Evolutionary conservation across 768 basidiomycete species (phyloP), one percentile per base, ranked within the genome.

Genomic region (Lentinula sp.): DNA sequence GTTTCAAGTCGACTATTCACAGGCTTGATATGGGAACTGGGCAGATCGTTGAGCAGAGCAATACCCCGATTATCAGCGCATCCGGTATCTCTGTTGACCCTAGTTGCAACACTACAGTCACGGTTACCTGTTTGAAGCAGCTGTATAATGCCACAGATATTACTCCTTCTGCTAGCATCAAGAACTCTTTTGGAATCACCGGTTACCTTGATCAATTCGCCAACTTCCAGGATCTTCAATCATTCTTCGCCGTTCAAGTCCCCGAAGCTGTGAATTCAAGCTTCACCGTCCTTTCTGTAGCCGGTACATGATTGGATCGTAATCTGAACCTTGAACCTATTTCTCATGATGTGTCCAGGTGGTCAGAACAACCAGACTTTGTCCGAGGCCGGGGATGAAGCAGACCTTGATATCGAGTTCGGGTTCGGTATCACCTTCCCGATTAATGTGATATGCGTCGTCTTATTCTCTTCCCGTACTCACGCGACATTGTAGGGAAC

Each of bases 381-480:
- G 23, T 70, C 70, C 0, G 71, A 74, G 16, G 83, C 88, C 10
- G 87, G 88, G 2, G 66, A 61, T 6, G 90, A 92, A 68, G 88
- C 87, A 2, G 79, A 86, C 63, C 72, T 90, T 33, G 87, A 90
- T 62, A 79, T 80, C 4, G 86, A 90, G 65, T 86, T 84, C 69
- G 85, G 81, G 0, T 85, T 81, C 61, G 89, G 88, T n/a, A 59
- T 91, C 33, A 76, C 86, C 3, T 80, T 80, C 68, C 88, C 88
- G 0, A 87, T 81, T 6, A 81, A 81, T 3, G 72, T 68, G 36
- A 16, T 62, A 53, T 37, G 8, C 51, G 7, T 41, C 39, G 6
- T 32, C n/a, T 18, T 35, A 23, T 28, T 37, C n/a, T 1, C 1
- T 13, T 13, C 18, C 39, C 33, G 8, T 23, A n/a, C n/a, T 15